These are phyloP conservation scores for Penicillium sp. DNA, from an alignment of 2,329 filamentous ascomycete genomes.

Conservation along the genomic window DNA sequence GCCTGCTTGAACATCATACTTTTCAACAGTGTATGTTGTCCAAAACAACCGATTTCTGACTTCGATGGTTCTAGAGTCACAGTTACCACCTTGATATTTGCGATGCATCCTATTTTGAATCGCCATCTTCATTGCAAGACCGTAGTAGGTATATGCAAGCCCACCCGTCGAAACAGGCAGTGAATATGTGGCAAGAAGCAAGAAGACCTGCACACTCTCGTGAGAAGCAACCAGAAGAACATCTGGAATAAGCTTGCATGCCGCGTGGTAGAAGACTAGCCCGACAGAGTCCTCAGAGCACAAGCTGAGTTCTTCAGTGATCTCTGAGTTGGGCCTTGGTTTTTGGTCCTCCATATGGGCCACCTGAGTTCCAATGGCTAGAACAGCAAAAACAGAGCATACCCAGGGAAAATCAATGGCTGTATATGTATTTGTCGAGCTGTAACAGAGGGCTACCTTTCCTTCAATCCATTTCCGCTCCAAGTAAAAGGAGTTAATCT, in stretches of 20 bases:
- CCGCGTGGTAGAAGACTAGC: conserved; percentile 54
- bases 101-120: conserved; percentile 61
- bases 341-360: conserved; percentile 38
- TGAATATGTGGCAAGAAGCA: conserved; percentile 54
- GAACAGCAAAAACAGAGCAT: conserved; percentile 37
- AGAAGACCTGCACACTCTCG: conserved; percentile 56
- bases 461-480: conserved; percentile 38
- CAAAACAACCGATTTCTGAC: conserved; percentile 55
- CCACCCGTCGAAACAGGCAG: conserved; percentile 55
- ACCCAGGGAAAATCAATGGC: conserved; percentile 37
- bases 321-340: conserved; percentile 16
- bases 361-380: conserved; percentile 43
- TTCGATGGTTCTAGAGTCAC: conserved; percentile 50
- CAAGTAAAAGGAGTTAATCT: conserved; percentile 41
- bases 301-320: conserved; percentile 25
- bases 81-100: conserved; percentile 44
- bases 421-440: conserved; percentile 25
- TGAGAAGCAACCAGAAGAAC: conserved; percentile 55
- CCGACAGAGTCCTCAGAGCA: conserved; percentile 52
- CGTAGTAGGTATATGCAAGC: conserved; percentile 55
- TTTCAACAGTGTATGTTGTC: conserved; percentile 56
- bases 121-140: conserved; percentile 54
- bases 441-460: conserved; percentile 35
- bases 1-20: conserved; percentile 31
- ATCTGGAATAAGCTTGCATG: conserved; percentile 53